These are phyloP conservation scores for Rhizodiscina lignyota DNA, from an alignment of 495 filamentous ascomycete genomes.

Conservation along the genomic window DNA sequence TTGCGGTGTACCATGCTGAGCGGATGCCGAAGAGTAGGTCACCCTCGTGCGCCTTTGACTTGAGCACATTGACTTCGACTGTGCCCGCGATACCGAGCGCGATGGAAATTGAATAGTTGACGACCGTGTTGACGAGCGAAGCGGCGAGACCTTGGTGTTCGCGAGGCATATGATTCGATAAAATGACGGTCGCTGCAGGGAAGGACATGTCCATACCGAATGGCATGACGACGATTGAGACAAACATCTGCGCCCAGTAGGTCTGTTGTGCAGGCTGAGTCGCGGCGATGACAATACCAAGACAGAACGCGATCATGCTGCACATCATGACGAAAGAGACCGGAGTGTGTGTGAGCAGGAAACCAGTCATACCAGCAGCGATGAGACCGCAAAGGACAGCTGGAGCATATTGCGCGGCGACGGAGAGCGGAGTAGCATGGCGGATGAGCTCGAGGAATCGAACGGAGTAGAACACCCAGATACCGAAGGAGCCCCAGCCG, in stretches of 20 bases:
- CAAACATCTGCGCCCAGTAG: slow-evolving; percentile 19
- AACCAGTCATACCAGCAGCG: slow-evolving; percentile 14
- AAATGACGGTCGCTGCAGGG: slow-evolving; percentile 15
- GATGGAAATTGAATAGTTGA: slow-evolving; percentile 20
- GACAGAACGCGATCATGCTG: slow-evolving; percentile 15
- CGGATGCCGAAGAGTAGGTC: slow-evolving; percentile 2
- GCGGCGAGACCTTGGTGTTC: slow-evolving; percentile 18
- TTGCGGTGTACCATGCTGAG: slow-evolving; percentile 13
- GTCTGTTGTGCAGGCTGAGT: slow-evolving; percentile 11
- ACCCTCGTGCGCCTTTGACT: background rate
- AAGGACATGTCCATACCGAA: slow-evolving; percentile 21
- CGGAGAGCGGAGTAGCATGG: slow-evolving; percentile 7
- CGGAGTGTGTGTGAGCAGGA: slow-evolving; percentile 15
- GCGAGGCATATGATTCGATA: slow-evolving; percentile 16
- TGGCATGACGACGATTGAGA: slow-evolving; percentile 17
- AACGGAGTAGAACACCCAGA: slow-evolving; percentile 17
- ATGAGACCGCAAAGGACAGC: slow-evolving; percentile 13
- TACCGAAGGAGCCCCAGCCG: slow-evolving; percentile 17
- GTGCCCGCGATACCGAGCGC: slow-evolving; percentile 15
- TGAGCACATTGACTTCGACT: slow-evolving; percentile 12
- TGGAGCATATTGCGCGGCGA: slow-evolving; percentile 11
- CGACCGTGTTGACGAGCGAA: slow-evolving; percentile 13
- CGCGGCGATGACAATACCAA: slow-evolving; percentile 11
- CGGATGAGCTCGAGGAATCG: slow-evolving; percentile 12
- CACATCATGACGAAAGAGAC: slow-evolving; percentile 16